Base-by-base conservation (phyloP, 208 protist genomes). In the Balamuthia mandrillaris region DNA sequence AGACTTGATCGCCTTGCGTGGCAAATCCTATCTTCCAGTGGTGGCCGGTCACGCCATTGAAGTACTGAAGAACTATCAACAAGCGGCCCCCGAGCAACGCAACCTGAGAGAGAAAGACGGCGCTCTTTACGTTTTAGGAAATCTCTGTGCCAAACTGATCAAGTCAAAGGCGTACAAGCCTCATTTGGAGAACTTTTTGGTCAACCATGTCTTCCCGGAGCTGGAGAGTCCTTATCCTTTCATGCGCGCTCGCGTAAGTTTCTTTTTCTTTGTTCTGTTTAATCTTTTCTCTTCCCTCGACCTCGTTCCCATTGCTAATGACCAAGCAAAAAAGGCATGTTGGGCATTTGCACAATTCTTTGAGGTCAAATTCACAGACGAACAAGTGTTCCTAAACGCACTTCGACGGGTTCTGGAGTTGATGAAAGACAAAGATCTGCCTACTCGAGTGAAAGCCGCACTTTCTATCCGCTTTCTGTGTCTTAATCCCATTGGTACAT, bases 271-370 rank as follows among this genome's bases (percentile, higher is more conserved):
- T 54, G n/a, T n/a, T n/a, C n/a, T n/a, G n/a, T n/a, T n/a, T n/a
- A n/a, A n/a, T n/a, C n/a, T n/a, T n/a, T n/a, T n/a, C n/a, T n/a
- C n/a, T n/a, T n/a, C n/a, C n/a, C n/a, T n/a, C n/a, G n/a, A n/a
- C 5, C 52, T 21, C 31, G 52, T 16, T 1, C 12, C 31, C 5
- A 21, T 21, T 29, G 0, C 24, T 7, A 16, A 27, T 10, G 4
- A 27, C n/a, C 9, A 31, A 10, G 29, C 51, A 18, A 60, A 6
- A 1, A 60, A 74, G 65, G 65, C 65, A 21, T 74, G 65, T 27
- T 74, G 65, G 65, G 37, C 51, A n/a, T 74, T 74, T 37, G 65
- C 41, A 9, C 41, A 74, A 44, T 74, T 24, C 65, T 74, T 74
- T 44, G 3, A 51, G 27, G 18, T 74, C 24, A 24, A 74, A 44